A percentile compares a stretch with the other conserved stretches of the same genome.
These are phyloP conservation scores for Neofusicoccum kwambonambiense DNA, from an alignment of 2,329 filamentous ascomycete genomes.

Conservation along the genomic window DNA sequence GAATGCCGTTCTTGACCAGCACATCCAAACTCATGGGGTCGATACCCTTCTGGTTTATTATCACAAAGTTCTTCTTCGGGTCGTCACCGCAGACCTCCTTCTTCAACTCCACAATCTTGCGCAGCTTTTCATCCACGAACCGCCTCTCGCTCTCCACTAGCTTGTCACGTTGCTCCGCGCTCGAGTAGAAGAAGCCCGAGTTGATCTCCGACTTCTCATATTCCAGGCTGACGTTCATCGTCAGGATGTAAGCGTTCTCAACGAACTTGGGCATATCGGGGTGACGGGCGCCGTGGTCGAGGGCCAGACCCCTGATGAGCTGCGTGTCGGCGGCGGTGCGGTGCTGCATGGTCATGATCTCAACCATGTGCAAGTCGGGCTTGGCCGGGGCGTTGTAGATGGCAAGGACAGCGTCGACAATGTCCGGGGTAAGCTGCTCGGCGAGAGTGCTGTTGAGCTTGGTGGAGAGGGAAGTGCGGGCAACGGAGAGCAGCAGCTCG, in stretches of 20 bases:
- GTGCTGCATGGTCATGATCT: conserved; percentile 99
- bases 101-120: conserved; percentile 97
- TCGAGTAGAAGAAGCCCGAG: conserved; percentile 98
- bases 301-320: conserved; percentile 85
- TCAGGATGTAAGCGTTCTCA: conserved; percentile 93
- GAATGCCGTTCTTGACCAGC: conserved; percentile 95
- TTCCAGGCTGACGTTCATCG: conserved; percentile 92
- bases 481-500: conserved; percentile 89
- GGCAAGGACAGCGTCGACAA: conserved; percentile 92
- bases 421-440: conserved; percentile 86
- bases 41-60: conserved; percentile 99
- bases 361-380: conserved; percentile 97
- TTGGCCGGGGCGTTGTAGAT: conserved; percentile 89
- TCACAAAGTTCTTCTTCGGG: conserved; percentile 90
- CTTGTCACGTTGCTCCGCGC: conserved; percentile 94
- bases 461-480: conserved; percentile 89
- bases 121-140: conserved; percentile 93
- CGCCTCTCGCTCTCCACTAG: conserved; percentile 94
- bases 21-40: conserved; percentile 95
- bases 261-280: conserved; percentile 97
- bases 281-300: conserved; percentile 94
- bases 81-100: conserved; percentile 95
- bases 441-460: conserved; percentile 90
- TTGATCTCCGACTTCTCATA: conserved; percentile 99
- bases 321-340: conserved; percentile 93